Base-by-base conservation (phyloP, 371 early-diverging fungal genomes). In the Syncephalastrum racemosum region DNA sequence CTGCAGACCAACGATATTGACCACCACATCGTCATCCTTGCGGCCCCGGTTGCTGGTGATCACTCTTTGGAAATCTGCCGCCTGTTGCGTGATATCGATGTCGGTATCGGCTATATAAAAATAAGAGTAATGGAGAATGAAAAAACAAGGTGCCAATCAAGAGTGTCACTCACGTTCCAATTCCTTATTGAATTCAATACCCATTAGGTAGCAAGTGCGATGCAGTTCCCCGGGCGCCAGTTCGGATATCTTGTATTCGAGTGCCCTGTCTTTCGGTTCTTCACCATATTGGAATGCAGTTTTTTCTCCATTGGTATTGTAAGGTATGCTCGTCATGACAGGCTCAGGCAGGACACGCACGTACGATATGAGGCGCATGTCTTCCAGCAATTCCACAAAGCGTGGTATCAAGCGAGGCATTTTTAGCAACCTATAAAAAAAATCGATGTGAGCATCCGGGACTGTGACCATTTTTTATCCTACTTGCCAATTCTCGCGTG, bases 401-500 rank as follows among this genome's bases (percentile, higher is more conserved):
- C 55, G 58, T 10, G 77, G 70, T 52, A 77, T 63, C 42, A 51
- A 20, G 16, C 46, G 43, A 4, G 69, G 62, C 67, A 77, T 71
- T 47, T 62, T 73, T 12, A 69, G 41, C 24, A 58, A 57, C 73
- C 75, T 75, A 54, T 42, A 2, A n/a, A 39, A 46, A 7, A 7
- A 5, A 8, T 8, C 0, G 10, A 31, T 10, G 6, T 31, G 12
- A 31, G 36, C 36, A 31, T 31, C 6, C 36, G 8, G 10, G 36
- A 31, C 10, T 2, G 36, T 12, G 36, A 8, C 2, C 10, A 31
- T 31, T 31, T 2, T 31, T 8, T 31, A 8, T 22, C 12, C 15
- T 14, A 22, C n/a, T 58, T 69, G 69, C 73, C 70, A 73, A 39
- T 45, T 62, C 12, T 73, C 74, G 56, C 63, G 63, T 14, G 63